phyloP scores from a whole-genome alignment of 2,329 filamentous ascomycete genomes.

The Chlorencoelia australis region DNA sequence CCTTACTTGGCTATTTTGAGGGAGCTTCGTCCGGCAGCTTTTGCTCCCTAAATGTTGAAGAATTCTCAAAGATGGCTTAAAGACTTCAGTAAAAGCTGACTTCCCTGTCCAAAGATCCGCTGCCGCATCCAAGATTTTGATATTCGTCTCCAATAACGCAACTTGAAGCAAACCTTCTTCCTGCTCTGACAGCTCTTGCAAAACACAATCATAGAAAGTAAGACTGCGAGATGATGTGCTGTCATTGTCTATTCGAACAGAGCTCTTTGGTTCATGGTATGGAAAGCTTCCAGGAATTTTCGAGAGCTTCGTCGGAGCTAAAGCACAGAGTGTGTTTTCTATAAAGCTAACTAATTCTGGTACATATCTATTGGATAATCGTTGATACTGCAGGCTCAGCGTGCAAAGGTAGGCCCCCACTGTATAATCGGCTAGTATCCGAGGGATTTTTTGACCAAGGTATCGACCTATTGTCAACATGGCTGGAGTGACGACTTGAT shows the following conservation, averaged over 20 bases:
- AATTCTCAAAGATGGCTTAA: slow-evolving; percentile 51
- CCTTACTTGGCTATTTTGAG: slow-evolving; percentile 26
- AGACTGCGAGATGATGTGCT: slow-evolving; percentile 41
- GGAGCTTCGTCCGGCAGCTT: slow-evolving; percentile 40
- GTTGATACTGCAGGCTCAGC: slow-evolving; percentile 73
- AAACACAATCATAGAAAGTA: slow-evolving; percentile 46
- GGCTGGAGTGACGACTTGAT: slow-evolving; percentile 85
- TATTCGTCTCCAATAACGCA: slow-evolving; percentile 50
- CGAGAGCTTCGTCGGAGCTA: slow-evolving; percentile 46
- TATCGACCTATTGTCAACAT: slow-evolving; percentile 77
- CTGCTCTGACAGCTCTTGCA: slow-evolving; percentile 14
- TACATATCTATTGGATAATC: slow-evolving; percentile 73
- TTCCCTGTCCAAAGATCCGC: slow-evolving; percentile 66
- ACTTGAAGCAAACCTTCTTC: slow-evolving; percentile 36
- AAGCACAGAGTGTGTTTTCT: slow-evolving; percentile 59
- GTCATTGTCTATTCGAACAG: slow-evolving; percentile 40
- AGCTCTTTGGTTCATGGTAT: slow-evolving; percentile 43
- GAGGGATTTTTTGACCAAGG: slow-evolving; percentile 66
- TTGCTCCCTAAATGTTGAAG: slow-evolving; percentile 52
- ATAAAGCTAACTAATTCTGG: slow-evolving; percentile 81
- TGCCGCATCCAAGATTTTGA: slow-evolving; percentile 56
- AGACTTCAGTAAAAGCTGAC: slow-evolving; percentile 68
- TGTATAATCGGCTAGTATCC: slow-evolving; percentile 54
- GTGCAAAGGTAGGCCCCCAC: slow-evolving; percentile 72
- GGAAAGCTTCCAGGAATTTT: slow-evolving; percentile 48